Evolutionary conservation across 225 moss, liverwort and hornwort species (phyloP).

Genomic region (Lunularia cruciata): DNA sequence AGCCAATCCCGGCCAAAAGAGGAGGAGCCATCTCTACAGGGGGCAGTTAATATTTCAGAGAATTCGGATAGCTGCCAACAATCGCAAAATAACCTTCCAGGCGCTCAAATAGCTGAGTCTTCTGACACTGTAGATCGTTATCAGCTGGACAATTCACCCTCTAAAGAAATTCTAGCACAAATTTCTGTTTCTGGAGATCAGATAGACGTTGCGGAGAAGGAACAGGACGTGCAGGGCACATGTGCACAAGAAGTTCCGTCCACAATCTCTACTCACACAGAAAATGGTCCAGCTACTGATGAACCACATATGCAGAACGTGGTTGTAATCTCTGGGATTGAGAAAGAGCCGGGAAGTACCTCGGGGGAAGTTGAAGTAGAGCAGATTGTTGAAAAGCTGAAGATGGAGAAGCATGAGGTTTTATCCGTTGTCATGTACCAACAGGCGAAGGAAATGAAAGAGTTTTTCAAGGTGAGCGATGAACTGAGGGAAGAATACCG

Average conservation of each 20-base stretch:
- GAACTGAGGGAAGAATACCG: slow-evolving; percentile 1
- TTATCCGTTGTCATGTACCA: slow-evolving; percentile 25
- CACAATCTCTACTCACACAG: not conserved
- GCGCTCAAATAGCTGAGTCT: not conserved
- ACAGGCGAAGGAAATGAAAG: slow-evolving; percentile 34
- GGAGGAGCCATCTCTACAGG: not conserved
- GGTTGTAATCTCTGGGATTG: not conserved
- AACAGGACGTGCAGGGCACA: not conserved
- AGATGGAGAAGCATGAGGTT: slow-evolving; percentile 24
- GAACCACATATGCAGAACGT: not conserved
- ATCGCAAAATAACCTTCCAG: not conserved
- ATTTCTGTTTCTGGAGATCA: not conserved
- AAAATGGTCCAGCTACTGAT: not conserved
- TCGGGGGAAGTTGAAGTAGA: not conserved
- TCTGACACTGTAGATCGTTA: not conserved
- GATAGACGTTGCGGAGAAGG: not conserved
- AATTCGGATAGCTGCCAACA: not conserved
- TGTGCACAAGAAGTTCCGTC: not conserved
- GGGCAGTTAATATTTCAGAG: not conserved
- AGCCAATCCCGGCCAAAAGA: not conserved
- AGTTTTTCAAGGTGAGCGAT: slow-evolving; percentile 1
- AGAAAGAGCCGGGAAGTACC: not conserved
- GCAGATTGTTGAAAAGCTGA: slow-evolving; percentile 24
- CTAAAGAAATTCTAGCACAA: too few species aligned
- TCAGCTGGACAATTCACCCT: too few species aligned